Base-by-base conservation (phyloP, 1,139 yeast species). In the Arxiozyma heterogenica region DNA sequence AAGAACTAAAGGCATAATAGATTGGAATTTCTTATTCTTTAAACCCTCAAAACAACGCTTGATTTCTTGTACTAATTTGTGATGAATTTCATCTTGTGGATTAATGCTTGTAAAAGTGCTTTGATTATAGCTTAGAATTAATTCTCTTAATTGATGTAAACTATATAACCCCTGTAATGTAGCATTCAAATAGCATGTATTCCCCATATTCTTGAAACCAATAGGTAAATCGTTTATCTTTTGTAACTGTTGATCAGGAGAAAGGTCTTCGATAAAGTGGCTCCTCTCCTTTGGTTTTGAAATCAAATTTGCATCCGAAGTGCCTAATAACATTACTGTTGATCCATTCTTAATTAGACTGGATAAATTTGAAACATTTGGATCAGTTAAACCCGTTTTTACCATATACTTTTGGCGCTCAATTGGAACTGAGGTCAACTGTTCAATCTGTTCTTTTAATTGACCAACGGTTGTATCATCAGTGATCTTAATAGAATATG, bases 181-280 rank as follows among this genome's bases (percentile, higher is more conserved):
- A 1, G 97, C 84, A 69, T 93, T 93, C 71, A 93, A 78, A 71
- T 93, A 93, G 71, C 98, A 94, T 1, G 98, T 93, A 67, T 94
- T 93, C 23, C 98, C 98, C 67, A 90, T 74, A 67, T 93, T 93
- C 55, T 80, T 78, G 58, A 93, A 76, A 0, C 99, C 99, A 44
- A 87, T 78, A 3, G 98, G 98, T 25, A 80, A 77, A 12, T 64
- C 69, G 72, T 70, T 69, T 74, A 73, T 59, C 69, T 70, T 67
- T 76, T 64, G 66, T 25, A 58, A 52, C 54, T 66, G 69, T 53
- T 67, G 68, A 27, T 63, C 64, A 3, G 68, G 70, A 63, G 77
- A 79, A 61, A 83, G 71, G 64, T 88, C 96, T 68, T 88, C 96
- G 53, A 84, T 70, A 58, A 88, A 86, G 42, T 80, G 79, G 53